These are phyloP conservation scores for Petrea volubilis DNA, from an alignment of 257 asterid species.

Conservation along the genomic window DNA sequence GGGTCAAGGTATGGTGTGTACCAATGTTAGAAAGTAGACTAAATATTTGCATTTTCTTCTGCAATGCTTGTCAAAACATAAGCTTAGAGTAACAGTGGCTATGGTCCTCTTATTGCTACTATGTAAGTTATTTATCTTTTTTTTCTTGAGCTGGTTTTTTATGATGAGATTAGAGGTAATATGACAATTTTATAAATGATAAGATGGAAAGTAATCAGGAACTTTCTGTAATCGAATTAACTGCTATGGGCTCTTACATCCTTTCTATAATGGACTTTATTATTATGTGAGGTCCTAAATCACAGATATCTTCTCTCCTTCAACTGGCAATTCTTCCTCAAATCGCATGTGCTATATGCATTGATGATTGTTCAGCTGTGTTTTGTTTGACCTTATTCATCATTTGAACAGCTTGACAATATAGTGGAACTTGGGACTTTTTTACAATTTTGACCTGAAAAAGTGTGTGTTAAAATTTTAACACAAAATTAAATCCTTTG, in stretches of 20 bases:
- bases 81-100: conserved; percentile 15
- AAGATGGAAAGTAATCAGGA: not conserved
- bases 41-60: too few relatives aligned
- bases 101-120: conserved; percentile 19
- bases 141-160: conserved; percentile 14
- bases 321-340: not conserved
- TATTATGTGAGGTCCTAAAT: not conserved
- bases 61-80: conserved; percentile 23
- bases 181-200: too few relatives aligned
- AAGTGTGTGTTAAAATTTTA: too few relatives aligned
- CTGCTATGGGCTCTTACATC: conserved; percentile 9
- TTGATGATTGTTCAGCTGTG: not conserved
- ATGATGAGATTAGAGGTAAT: too few relatives aligned
- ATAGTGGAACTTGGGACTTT: not conserved
- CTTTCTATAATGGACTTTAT: conserved; percentile 6
- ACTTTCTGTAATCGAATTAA: not conserved
- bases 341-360: conserved; percentile 6
- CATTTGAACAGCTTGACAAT: not conserved
- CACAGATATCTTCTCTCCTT: not conserved
- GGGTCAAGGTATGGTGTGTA: conserved; percentile 67
- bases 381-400: conserved; percentile 6
- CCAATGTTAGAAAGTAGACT: too few relatives aligned
- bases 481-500: too few relatives aligned
- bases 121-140: conserved; percentile 11
- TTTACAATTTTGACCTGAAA: too few relatives aligned